Conservation (phyloP, 2,329 filamentous ascomycete genomes). For the Sporothrix humicola region DNA sequence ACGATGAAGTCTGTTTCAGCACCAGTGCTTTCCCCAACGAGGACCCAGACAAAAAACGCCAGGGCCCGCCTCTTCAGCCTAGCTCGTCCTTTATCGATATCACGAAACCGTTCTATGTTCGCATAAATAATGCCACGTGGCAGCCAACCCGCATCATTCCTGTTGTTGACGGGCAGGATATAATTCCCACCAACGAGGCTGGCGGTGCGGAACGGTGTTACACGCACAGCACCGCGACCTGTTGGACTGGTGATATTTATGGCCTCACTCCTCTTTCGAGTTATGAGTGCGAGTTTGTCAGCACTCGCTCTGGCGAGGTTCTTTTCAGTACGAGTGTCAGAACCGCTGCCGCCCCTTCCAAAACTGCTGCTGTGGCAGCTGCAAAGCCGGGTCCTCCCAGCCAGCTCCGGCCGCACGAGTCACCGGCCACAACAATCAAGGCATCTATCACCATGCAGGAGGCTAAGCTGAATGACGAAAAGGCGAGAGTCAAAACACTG, state of each 20-base stretch:
- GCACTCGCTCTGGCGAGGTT: slow-evolving; percentile 67
- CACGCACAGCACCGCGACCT: slow-evolving; percentile 47
- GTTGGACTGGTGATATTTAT: slow-evolving; percentile 75
- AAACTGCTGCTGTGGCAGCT: slow-evolving; percentile 46
- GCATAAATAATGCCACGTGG: slow-evolving; percentile 80
- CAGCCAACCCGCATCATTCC: slow-evolving; percentile 74
- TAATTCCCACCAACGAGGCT: background rate
- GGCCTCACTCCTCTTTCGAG: slow-evolving; percentile 73
- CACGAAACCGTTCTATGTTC: slow-evolving; percentile 77
- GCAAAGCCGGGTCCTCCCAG: slow-evolving; percentile 42
- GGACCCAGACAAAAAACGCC: slow-evolving; percentile 42
- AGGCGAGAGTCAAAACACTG: slow-evolving; percentile 69
- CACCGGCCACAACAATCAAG: slow-evolving; percentile 75
- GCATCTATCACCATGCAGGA: slow-evolving; percentile 77
- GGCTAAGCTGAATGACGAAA: slow-evolving; percentile 71
- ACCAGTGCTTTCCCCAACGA: slow-evolving; percentile 67
- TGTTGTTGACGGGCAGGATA: slow-evolving; percentile 43
- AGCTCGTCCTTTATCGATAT: slow-evolving; percentile 63
- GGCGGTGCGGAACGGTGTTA: slow-evolving; percentile 37
- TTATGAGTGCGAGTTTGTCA: slow-evolving; percentile 79
- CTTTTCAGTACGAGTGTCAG: slow-evolving; percentile 75
- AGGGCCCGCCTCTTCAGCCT: slow-evolving; percentile 36
- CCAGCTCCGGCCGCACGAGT: slow-evolving; percentile 72
- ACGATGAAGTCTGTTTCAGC: slow-evolving; percentile 78
- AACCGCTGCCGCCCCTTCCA: slow-evolving; percentile 60